Base-by-base conservation (phyloP, 2,329 filamentous ascomycete genomes). In the Pseudogymnoascus sp. region DNA sequence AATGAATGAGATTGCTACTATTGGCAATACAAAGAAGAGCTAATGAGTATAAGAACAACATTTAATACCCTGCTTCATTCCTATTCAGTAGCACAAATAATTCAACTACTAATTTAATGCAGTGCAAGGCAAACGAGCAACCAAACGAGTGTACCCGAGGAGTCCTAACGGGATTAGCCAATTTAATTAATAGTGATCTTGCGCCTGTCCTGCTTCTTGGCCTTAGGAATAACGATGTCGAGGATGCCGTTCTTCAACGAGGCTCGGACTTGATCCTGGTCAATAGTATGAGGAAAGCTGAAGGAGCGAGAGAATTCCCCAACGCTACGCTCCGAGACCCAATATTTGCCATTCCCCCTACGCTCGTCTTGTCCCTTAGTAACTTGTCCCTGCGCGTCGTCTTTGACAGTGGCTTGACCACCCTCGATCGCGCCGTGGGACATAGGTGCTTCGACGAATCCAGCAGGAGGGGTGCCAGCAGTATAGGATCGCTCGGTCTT, bases 231-330 rank as follows among this genome's bases (percentile, higher is more conserved):
- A 26, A 78, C 71, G 64, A 91, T 79, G 68, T 74, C 83, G 67
- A 91, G 78, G 66, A 90, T 79, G 28, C 88, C 88, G 65, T 90
- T 82, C 74, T 84, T 82, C 69, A 90, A 82, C 62, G 72, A 79
- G 60, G 88, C 88, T 50, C 75, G 78, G 62, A 91, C 87, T 2
- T 70, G 75, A 14, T 86, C 83, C 69, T 84, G 81, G 70, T 89
- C 84, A 65, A 91, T 81, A 28, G 81, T 82, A 61, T 76, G 75
- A 0, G 87, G 85, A 78, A 91, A 90, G 73, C 78, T 83, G 78
- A 90, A 90, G 64, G 80, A 84, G 66, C 88, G 83, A 59, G 83
- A 80, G 77, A 90, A 91, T 68, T 86, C 81, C 72, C 88, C 88
- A 64, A 87, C 77, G 65, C 80, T 82, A 69, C 86, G 85, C 77